These are phyloP conservation scores for Nitzschia palea DNA, from an alignment of 108 stramenopile genomes.

Conservation along the genomic window DNA sequence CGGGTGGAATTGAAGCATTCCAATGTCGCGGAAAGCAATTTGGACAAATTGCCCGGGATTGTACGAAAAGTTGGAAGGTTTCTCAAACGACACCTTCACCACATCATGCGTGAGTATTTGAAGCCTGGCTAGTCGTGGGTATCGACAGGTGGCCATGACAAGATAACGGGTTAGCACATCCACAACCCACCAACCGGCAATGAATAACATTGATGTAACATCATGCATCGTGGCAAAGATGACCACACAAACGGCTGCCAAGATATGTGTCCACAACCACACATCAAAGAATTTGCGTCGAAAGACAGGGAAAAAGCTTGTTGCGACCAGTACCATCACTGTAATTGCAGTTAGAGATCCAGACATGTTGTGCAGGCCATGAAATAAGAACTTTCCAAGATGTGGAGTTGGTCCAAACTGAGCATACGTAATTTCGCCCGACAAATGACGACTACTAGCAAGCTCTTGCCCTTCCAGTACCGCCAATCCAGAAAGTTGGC, in stretches of 20 bases:
- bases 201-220: conserved; percentile 17
- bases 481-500: no score
- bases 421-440: no score
- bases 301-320: conserved; percentile 23
- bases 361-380: conserved; percentile 20
- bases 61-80: conserved; percentile 39
- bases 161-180: conserved; percentile 39
- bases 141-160: conserved; percentile 37
- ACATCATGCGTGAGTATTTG: conserved; percentile 30
- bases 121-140: conserved; percentile 29
- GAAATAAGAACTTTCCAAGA: conserved; percentile 23
- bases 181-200: conserved; percentile 18
- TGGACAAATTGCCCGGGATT: conserved; percentile 54
- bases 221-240: conserved; percentile 35
- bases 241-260: conserved; percentile 20
- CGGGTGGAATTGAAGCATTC: conserved; percentile 44
- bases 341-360: conserved; percentile 31
- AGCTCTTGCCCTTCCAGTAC: no score
- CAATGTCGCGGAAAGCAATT: conserved; percentile 26
- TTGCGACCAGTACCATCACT: conserved; percentile 23
- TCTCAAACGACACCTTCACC: conserved; percentile 38
- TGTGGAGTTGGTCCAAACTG: neutral
- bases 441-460: neutral
- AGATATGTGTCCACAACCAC: conserved; percentile 38
- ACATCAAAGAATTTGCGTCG: conserved; percentile 35